Evolutionary conservation across 148 eudicot genomes (phyloP).

Genomic region (Cornus kousa): DNA sequence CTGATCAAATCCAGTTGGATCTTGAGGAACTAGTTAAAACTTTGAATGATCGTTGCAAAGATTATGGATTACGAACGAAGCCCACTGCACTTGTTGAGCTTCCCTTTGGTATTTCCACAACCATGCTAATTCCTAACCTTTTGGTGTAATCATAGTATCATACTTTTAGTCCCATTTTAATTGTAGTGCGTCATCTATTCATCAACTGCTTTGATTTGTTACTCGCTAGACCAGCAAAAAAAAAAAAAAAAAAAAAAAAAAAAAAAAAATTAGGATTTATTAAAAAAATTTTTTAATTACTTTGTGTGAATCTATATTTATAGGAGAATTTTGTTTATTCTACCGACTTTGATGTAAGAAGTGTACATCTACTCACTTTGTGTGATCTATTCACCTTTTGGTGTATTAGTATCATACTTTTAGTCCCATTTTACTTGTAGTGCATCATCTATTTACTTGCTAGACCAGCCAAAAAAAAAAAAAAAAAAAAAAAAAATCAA

Average conservation of each 20-base stretch:
- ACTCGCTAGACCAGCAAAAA: neutral
- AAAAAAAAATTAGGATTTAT: no score
- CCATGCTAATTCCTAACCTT: neutral
- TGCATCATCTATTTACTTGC: neutral
- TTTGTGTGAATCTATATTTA: no score
- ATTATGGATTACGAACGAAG: conserved; percentile 86
- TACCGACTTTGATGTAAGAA: no score
- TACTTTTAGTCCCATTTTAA: neutral
- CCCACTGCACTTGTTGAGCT: conserved; percentile 90
- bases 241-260: no score
- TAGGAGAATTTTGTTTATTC: no score
- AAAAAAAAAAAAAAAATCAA: no score
- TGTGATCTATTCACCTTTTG: no score
- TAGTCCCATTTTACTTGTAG: neutral
- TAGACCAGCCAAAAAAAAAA: neutral
- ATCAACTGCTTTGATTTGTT: neutral
- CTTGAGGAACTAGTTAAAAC: conserved; percentile 83
- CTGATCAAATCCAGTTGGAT: conserved; percentile 57
- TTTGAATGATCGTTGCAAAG: conserved; percentile 92
- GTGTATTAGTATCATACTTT: neutral
- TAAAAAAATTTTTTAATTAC: no score
- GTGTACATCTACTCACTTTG: no score
- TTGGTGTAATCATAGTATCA: no score
- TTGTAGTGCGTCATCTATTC: neutral
- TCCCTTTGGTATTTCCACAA: conserved; percentile 73